Conservation (phyloP, 2,329 filamentous ascomycete genomes). For the Pseudodiploospora longispora region DNA sequence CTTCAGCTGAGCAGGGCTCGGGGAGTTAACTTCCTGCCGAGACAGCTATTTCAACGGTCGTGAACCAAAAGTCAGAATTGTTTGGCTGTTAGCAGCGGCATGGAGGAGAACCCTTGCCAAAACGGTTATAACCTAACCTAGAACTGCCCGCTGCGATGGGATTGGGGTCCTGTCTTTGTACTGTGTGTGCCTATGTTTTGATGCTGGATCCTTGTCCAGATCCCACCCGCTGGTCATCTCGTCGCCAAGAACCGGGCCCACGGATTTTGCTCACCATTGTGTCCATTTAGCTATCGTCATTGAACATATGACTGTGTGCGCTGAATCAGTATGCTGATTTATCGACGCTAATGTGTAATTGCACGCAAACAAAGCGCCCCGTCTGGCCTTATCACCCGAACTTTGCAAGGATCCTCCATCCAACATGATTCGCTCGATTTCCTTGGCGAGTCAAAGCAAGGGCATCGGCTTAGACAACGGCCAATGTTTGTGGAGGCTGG, state of each 20-base stretch:
- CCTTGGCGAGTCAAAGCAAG: no score
- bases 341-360: no score
- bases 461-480: no score
- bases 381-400: no score
- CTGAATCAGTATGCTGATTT: no score
- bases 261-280: conserved; percentile 4
- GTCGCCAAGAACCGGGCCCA: conserved; percentile 11
- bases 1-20: not conserved
- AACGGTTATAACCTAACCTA: not conserved
- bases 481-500: no score
- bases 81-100: not conserved
- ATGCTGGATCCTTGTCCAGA: conserved; percentile 1
- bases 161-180: not conserved
- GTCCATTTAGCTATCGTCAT: conserved; percentile 3
- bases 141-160: not conserved
- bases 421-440: no score
- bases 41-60: not conserved
- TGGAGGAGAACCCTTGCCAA: not conserved
- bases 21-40: not conserved
- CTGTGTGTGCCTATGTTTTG: no score
- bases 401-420: no score
- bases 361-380: no score
- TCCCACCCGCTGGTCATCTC: not conserved
- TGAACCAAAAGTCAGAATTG: not conserved
- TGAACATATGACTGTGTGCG: not conserved